A percentile compares a stretch with the other conserved stretches of the same genome.
Conservation (phyloP, 345 rosid species). For the Eutrema japonicum region DNA sequence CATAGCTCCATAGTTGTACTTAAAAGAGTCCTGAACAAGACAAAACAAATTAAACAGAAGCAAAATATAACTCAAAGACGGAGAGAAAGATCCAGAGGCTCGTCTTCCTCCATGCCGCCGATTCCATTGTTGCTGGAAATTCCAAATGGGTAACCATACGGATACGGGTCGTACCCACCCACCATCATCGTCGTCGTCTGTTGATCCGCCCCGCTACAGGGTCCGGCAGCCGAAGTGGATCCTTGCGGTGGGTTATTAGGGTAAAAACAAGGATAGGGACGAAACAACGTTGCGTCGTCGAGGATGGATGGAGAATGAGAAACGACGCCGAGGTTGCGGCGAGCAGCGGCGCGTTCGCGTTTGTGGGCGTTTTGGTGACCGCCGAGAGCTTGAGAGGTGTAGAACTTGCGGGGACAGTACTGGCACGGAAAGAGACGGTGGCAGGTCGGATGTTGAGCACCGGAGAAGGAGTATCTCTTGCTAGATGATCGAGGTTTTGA, state of each 20-base stretch:
- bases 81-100: slow-evolving; percentile 43
- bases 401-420: slow-evolving; percentile 88
- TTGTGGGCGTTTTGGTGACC: slow-evolving; percentile 99
- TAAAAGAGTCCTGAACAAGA: slow-evolving; percentile 24
- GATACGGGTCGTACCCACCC: slow-evolving; percentile 19
- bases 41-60: neutral
- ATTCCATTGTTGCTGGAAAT: neutral
- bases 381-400: slow-evolving; percentile 94
- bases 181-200: slow-evolving; percentile 7
- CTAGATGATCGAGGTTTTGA: slow-evolving; percentile 35
- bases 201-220: slow-evolving; percentile 20
- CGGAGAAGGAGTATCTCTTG: slow-evolving; percentile 39
- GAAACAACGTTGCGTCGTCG: slow-evolving; percentile 22
- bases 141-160: slow-evolving; percentile 31
- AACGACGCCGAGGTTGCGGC: slow-evolving; percentile 50
- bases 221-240: neutral
- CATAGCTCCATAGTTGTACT: slow-evolving; percentile 38
- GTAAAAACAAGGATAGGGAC: slow-evolving; percentile 34
- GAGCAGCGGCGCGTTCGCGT: slow-evolving; percentile 90
- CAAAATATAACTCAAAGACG: slow-evolving; percentile 29
- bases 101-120: slow-evolving; percentile 36
- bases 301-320: slow-evolving; percentile 32
- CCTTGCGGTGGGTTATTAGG: slow-evolving; percentile 20
- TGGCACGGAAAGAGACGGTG: slow-evolving; percentile 71
- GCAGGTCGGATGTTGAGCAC: slow-evolving; percentile 23